Conservation (phyloP, 2,329 filamentous ascomycete genomes). For the Macrophomina phaseolina region DNA sequence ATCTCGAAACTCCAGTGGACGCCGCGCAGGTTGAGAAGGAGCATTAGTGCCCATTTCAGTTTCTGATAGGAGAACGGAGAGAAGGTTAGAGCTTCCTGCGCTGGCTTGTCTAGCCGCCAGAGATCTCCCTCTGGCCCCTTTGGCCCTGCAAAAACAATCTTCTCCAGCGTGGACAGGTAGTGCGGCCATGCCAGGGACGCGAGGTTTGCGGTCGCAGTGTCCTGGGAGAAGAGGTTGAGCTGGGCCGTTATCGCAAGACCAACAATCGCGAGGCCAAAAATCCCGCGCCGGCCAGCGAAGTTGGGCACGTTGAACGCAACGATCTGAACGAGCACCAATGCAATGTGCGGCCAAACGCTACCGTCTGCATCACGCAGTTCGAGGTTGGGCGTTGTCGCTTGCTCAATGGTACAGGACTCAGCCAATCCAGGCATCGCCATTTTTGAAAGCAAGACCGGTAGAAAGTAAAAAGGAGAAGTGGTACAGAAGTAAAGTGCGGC, state of each 20-base stretch:
- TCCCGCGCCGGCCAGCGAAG: slow-evolving; percentile 16
- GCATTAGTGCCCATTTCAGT: slow-evolving; percentile 27
- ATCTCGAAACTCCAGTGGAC: slow-evolving; percentile 29
- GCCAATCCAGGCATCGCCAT: too few species aligned
- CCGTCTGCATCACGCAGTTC: neutral
- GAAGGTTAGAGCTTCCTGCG: slow-evolving; percentile 11
- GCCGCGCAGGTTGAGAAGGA: slow-evolving; percentile 29
- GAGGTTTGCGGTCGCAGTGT: slow-evolving; percentile 22
- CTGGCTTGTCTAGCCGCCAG: slow-evolving; percentile 28
- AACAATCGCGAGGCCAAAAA: slow-evolving; percentile 17
- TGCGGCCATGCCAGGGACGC: slow-evolving; percentile 27
- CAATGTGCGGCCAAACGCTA: slow-evolving; percentile 12
- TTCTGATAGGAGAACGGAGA: slow-evolving; percentile 27
- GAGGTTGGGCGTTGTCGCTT: too few species aligned
- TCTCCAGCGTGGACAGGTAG: slow-evolving; percentile 29
- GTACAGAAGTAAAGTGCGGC: too few species aligned
- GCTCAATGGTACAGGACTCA: too few species aligned
- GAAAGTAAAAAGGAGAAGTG: too few species aligned
- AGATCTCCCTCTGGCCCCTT: slow-evolving; percentile 11
- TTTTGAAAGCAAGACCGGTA: too few species aligned
- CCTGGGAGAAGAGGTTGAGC: slow-evolving; percentile 11
- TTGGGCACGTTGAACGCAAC: slow-evolving; percentile 12
- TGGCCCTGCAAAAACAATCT: slow-evolving; percentile 14
- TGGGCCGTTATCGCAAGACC: slow-evolving; percentile 22
- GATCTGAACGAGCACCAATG: slow-evolving; percentile 25